phyloP scores from a whole-genome alignment of 192 early-diverging fungal species.

The Martensiomyces pterosporus region DNA sequence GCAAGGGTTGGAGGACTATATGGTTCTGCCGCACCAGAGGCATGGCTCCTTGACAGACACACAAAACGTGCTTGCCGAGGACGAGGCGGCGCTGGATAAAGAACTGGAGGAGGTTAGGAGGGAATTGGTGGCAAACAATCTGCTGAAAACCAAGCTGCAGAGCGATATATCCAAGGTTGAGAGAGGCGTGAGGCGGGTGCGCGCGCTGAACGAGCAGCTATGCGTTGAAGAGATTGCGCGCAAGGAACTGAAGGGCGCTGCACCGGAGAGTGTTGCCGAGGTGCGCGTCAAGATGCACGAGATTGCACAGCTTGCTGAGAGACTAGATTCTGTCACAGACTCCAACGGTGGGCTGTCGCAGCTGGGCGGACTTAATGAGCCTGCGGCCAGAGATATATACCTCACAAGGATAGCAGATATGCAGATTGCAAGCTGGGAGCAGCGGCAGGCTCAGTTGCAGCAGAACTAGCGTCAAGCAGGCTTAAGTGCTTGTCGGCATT shows the following conservation, averaged over 20 bases:
- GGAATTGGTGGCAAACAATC: slow-evolving; percentile 31
- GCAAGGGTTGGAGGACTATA: slow-evolving; percentile 34
- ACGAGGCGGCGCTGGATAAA: slow-evolving; percentile 36
- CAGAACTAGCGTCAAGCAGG: slow-evolving; percentile 9
- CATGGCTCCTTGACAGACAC: slow-evolving; percentile 6
- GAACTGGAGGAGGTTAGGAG: slow-evolving; percentile 32
- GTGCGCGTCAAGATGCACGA: slow-evolving; percentile 22
- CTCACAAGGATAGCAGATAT: slow-evolving; percentile 41
- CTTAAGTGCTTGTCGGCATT: no score
- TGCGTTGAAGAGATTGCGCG: slow-evolving; percentile 27
- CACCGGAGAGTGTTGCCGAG: slow-evolving; percentile 8
- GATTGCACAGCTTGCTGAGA: slow-evolving; percentile 23
- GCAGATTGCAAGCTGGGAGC: slow-evolving; percentile 25
- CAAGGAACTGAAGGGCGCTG: slow-evolving; percentile 8
- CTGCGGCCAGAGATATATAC: slow-evolving; percentile 40
- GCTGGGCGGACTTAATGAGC: slow-evolving; percentile 31
- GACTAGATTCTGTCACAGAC: slow-evolving; percentile 22
- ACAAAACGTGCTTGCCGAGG: slow-evolving; percentile 21
- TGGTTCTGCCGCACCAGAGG: slow-evolving; percentile 37
- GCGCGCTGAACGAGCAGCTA: slow-evolving; percentile 39
- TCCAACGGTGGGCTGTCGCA: slow-evolving; percentile 5
- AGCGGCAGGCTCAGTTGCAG: slow-evolving; percentile 20
- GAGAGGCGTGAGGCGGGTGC: slow-evolving; percentile 22
- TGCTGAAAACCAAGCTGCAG: slow-evolving; percentile 26
- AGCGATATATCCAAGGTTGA: slow-evolving; percentile 32